These are phyloP conservation scores for Eimeria falciformis DNA, from an alignment of 169 alveolate genomes.

Conservation along the genomic window DNA sequence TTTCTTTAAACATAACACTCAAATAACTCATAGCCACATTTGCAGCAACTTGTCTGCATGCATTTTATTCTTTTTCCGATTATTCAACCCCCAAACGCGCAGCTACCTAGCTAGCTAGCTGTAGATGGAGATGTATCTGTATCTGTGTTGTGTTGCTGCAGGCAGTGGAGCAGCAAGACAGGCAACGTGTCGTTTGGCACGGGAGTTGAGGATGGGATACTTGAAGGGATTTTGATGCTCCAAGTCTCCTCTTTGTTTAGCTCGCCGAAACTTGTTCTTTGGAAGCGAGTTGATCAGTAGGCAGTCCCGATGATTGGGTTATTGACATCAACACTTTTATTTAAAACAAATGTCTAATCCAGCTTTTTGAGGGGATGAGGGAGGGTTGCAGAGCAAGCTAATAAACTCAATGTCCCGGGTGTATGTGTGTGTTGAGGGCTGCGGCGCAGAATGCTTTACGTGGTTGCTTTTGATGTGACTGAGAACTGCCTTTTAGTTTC, in stretches of 20 bases:
- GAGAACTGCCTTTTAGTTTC: constrained; percentile 21
- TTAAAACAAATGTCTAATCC: background rate
- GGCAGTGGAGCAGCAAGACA: constrained; percentile 1
- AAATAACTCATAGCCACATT: background rate
- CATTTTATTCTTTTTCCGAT: background rate
- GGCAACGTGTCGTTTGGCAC: background rate
- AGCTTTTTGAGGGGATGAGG: too few relatives aligned
- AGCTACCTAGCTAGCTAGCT: background rate
- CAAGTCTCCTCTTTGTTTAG: constrained; percentile 3
- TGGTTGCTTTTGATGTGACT: background rate
- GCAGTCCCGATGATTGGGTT: background rate
- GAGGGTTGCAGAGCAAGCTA: too few relatives aligned
- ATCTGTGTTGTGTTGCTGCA: background rate
- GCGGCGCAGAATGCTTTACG: constrained; percentile 12
- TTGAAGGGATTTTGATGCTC: constrained; percentile 17
- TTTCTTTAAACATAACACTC: too few relatives aligned
- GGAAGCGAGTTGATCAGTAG: constrained; percentile 42
- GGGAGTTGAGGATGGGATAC: background rate
- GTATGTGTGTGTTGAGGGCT: background rate
- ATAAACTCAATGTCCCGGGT: too few relatives aligned
- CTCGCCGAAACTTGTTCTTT: constrained; percentile 2
- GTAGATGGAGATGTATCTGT: background rate
- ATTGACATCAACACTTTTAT: background rate
- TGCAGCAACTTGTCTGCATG: background rate
- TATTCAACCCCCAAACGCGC: background rate